These are phyloP conservation scores for Elsinoe ampelina DNA, from an alignment of 2,329 filamentous ascomycete species.

Conservation along the genomic window DNA sequence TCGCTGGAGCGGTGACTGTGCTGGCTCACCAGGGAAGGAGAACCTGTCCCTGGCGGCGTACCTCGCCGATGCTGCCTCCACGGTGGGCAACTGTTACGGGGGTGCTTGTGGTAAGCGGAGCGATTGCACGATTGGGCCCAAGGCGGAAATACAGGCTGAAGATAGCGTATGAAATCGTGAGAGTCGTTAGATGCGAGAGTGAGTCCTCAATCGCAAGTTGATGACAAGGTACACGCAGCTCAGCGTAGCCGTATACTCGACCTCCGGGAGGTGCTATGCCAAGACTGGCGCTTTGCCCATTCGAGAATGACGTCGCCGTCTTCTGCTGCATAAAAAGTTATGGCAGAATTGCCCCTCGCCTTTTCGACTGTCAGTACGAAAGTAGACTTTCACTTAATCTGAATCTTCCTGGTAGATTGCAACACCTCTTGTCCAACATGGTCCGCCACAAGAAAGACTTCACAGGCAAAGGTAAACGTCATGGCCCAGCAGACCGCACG, in stretches of 20 bases:
- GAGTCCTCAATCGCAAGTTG: slow-evolving; percentile 8
- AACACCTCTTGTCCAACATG: slow-evolving; percentile 43
- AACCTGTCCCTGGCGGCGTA: slow-evolving; percentile 94
- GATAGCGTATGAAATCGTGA: neutral
- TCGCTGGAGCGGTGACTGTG: slow-evolving; percentile 80
- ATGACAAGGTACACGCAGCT: neutral
- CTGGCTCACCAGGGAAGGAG: slow-evolving; percentile 67
- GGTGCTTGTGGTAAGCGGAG: neutral
- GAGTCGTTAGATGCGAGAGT: neutral
- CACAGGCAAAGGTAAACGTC: slow-evolving; percentile 63
- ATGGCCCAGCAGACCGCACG: slow-evolving; percentile 23
- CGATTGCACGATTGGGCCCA: neutral
- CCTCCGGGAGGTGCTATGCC: slow-evolving; percentile 12
- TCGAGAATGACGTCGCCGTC: slow-evolving; percentile 4
- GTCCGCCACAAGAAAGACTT: slow-evolving; percentile 95
- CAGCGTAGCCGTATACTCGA: slow-evolving; percentile 1
- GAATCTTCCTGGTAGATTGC: neutral
- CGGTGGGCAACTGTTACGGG: slow-evolving; percentile 16
- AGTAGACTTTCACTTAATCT: no score
- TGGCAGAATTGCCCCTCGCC: neutral
- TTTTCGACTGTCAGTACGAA: neutral
- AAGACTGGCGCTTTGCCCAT: slow-evolving; percentile 5
- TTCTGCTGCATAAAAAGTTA: neutral
- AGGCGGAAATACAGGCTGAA: neutral
- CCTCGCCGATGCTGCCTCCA: slow-evolving; percentile 94